Base-by-base conservation (phyloP, 2,329 filamentous ascomycete genomes). In the Cadophora malorum region DNA sequence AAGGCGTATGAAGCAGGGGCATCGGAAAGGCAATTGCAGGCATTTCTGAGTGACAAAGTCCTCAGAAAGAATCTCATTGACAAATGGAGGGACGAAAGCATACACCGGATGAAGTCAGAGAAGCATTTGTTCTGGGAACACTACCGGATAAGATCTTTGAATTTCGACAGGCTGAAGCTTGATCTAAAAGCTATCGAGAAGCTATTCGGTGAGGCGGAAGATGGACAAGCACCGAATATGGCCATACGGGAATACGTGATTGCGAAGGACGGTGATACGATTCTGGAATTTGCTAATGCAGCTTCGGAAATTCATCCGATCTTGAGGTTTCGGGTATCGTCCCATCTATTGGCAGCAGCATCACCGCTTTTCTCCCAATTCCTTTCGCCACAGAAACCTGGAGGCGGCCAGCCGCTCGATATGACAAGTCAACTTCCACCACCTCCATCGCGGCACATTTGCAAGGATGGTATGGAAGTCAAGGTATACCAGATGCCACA, bases 401-500 rank as follows among this genome's bases (percentile, higher is more conserved):
- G 56, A 45, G 67, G 49, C 19, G 62, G 28, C 25, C 55, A 47
- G 8, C 69, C 73, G 21, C 25, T 69, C 33, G 71, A 72, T 28
- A 67, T 74, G 68, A 65, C 74, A 14, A 63, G 65, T 38, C 69
- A 74, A 28, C 68, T 76, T 25, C 74, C 59, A 56, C 76, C 9
- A 75, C 67, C 69, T 76, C 78, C 72, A 76, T 7, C 72, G 75
- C 77, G 73, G 28, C 80, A 81, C 63, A 74, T 77, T 16, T 83
- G 79, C 69, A 76, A 78, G 38, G 82, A 85, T 63, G 82, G 82
- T 0, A 78, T 79, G 7, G 80, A 82, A 69, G 81, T 81, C 1
- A 81, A 77, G 69, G 71, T 86, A 1, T 86, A 84, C 69, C 81
- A 82, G 12, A 86, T 87, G 84, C 83, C 84, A 1, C 84, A 86